Evolutionary conservation across 768 basidiomycete genomes (phyloP).

Genomic region (Rhizopogon sp.): DNA sequence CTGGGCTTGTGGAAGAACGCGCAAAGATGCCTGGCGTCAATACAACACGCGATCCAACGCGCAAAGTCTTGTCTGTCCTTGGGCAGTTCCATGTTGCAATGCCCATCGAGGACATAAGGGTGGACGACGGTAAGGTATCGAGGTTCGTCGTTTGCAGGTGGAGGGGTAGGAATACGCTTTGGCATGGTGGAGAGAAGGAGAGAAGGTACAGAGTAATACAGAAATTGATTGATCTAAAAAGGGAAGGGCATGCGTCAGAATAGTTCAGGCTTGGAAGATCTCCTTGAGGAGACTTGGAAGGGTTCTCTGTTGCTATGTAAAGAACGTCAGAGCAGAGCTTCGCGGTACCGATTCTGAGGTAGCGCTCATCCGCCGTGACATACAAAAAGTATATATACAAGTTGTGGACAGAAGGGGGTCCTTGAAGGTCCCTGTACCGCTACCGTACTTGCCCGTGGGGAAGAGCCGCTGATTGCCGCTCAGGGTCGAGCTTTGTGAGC

Average conservation of each 20-base stretch:
- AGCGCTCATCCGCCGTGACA: too few relatives aligned
- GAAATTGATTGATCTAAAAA: background rate
- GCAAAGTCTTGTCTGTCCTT: constrained; percentile 34
- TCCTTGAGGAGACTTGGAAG: background rate
- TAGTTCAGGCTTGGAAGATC: background rate
- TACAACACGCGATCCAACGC: constrained; percentile 39
- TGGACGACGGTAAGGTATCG: constrained; percentile 39
- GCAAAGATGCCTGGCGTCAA: constrained; percentile 28
- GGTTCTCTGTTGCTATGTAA: background rate
- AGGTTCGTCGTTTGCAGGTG: constrained; percentile 39
- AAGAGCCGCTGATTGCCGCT: background rate
- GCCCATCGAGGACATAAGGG: constrained; percentile 34
- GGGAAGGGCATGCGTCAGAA: constrained; percentile 1
- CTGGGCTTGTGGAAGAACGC: constrained; percentile 41
- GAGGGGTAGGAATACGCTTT: constrained; percentile 38
- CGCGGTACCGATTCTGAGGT: background rate
- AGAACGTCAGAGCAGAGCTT: too few relatives aligned
- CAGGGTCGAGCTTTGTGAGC: too few relatives aligned
- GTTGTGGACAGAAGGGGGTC: background rate
- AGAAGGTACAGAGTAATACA: background rate
- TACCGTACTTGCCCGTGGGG: background rate
- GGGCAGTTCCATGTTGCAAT: constrained; percentile 36
- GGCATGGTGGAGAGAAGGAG: constrained; percentile 26
- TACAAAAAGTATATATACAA: too few relatives aligned
- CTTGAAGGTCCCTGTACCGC: background rate